Percentiles rank a stretch among this genome's conserved stretches.
Evolutionary conservation across 2,329 filamentous ascomycete genomes (phyloP).

Genomic region (Fusarium solani-melongenae): DNA sequence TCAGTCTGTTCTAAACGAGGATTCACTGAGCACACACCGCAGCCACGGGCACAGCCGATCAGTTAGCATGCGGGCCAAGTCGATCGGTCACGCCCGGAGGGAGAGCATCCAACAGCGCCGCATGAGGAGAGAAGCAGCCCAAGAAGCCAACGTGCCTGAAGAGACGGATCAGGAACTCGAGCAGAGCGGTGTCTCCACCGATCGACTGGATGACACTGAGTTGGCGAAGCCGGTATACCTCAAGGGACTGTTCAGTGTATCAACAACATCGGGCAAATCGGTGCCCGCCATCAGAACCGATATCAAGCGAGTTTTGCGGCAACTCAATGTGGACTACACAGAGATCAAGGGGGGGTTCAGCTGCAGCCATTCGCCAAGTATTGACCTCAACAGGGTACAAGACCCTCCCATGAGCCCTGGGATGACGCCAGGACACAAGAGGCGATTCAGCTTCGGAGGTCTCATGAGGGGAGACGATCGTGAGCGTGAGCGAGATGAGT

Average conservation of each 20-base stretch:
- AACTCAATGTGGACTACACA: slow-evolving; percentile 88
- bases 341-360: slow-evolving; percentile 95
- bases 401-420: slow-evolving; percentile 72
- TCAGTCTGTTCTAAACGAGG: slow-evolving; percentile 71
- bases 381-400: slow-evolving; percentile 80
- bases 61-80: slow-evolving; percentile 81
- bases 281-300: slow-evolving; percentile 87
- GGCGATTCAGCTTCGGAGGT: slow-evolving; percentile 87
- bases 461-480: slow-evolving; percentile 67
- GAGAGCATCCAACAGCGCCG: slow-evolving; percentile 93
- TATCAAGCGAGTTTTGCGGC: slow-evolving; percentile 88
- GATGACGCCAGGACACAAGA: slow-evolving; percentile 69
- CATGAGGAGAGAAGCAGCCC: slow-evolving; percentile 75
- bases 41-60: slow-evolving; percentile 64
- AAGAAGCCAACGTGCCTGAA: slow-evolving; percentile 84
- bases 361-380: slow-evolving; percentile 89
- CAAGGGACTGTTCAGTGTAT: slow-evolving; percentile 97
- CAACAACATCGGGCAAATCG: slow-evolving; percentile 93
- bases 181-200: slow-evolving; percentile 69
- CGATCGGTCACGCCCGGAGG: slow-evolving; percentile 85
- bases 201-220: slow-evolving; percentile 75
- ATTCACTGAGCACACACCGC: slow-evolving; percentile 62
- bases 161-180: slow-evolving; percentile 87
- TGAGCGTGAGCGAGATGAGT: slow-evolving; percentile 77
- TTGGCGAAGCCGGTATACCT: slow-evolving; percentile 94